phyloP scores from a whole-genome alignment of 2,329 filamentous ascomycete genomes.

The Chrysosporium queenslandicum region DNA sequence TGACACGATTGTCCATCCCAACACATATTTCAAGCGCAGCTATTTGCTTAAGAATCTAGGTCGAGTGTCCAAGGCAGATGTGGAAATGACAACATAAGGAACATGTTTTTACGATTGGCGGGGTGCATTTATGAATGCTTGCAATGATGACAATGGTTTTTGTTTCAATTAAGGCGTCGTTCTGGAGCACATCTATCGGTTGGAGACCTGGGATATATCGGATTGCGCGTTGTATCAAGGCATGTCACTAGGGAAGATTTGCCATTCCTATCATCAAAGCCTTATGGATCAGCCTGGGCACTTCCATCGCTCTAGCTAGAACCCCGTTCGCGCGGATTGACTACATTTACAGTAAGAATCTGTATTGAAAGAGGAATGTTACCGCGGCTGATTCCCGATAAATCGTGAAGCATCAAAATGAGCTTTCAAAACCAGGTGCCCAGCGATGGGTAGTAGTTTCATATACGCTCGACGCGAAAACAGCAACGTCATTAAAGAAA shows the following conservation, averaged over 20 bases:
- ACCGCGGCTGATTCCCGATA: slow-evolving; percentile 65
- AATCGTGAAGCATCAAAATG: slow-evolving; percentile 53
- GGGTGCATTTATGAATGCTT: not conserved
- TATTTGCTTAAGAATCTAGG: slow-evolving; percentile 75
- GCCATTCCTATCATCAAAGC: no score
- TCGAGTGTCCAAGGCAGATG: slow-evolving; percentile 42
- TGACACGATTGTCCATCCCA: slow-evolving; percentile 93
- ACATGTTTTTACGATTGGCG: slow-evolving; percentile 1
- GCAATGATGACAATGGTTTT: not conserved
- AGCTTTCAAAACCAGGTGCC: slow-evolving; percentile 59
- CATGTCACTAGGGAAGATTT: not conserved
- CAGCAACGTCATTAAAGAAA: slow-evolving; percentile 43
- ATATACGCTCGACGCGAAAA: slow-evolving; percentile 63
- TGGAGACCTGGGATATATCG: not conserved
- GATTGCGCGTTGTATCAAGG: not conserved
- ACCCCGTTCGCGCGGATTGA: not conserved
- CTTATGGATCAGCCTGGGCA: not conserved
- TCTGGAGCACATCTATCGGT: not conserved
- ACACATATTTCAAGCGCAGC: slow-evolving; percentile 94
- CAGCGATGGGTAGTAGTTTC: slow-evolving; percentile 53
- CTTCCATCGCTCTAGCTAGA: not conserved
- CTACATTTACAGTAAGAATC: not conserved
- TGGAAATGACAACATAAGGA: slow-evolving; percentile 42
- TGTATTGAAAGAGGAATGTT: slow-evolving; percentile 46
- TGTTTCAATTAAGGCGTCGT: not conserved